Evolutionary conservation across 2,329 filamentous ascomycete species (phyloP), one percentile per base, ranked within the genome.

Genomic region (Aspergillus hortae): DNA sequence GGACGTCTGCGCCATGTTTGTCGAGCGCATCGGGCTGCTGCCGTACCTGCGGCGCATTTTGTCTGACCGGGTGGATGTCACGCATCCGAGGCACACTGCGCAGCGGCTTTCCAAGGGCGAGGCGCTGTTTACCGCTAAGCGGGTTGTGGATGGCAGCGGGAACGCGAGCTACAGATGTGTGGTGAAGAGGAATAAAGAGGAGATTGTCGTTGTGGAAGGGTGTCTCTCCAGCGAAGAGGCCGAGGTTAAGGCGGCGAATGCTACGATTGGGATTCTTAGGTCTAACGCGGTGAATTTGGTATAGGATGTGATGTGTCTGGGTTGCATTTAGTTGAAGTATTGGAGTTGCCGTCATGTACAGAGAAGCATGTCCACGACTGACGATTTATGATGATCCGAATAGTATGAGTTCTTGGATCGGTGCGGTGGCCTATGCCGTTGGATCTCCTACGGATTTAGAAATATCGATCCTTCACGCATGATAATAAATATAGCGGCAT

Each of bases 21-120:
- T 90, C 0, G 77, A 81, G 42, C 72, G 75, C 0, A 72, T 90
- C 3, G 90, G 90, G 0, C 75, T 96, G 4, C 57, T 91, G 36
- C 66, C 71, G 0, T 83, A 83, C 57, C 68, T 95, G 52, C 72
- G 80, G 0, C 78, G 85, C 2, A 73, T 91, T 10, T 60, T 95
- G 9, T 60, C 65, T 0, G 71, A 76, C 1, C 80, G 80, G 2
- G 63, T 92, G 2, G 77, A 86, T 44, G 70, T 78, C 3, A 62
- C 75, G 46, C 80, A 83, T 64, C 83, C 83, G 7, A 92, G 90
- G 68, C 85, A 90, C 65, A 77, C 84, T 52, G 70, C 95, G 7
- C 85, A 87, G 0, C 71, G 78, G 42, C 59, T 87, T 30, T 83
- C 83, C 1, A 63, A 58, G 53, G 44, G 44, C 2, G 47, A 41